Evolutionary conservation across 2,329 filamentous ascomycete genomes (phyloP).

Genomic region (Aspergillus quadrilineatus): DNA sequence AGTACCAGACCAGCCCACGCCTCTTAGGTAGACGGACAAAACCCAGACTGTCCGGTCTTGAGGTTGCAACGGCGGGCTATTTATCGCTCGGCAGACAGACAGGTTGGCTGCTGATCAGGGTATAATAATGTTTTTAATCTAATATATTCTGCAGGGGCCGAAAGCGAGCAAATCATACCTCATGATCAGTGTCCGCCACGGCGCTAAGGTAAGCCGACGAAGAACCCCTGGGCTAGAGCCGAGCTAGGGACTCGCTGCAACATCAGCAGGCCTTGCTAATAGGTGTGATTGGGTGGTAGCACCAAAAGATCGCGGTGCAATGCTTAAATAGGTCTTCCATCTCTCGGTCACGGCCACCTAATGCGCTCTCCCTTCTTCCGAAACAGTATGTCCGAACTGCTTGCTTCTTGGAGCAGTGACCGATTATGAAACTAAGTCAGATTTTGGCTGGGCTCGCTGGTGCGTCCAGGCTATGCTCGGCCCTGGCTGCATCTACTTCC

Average conservation of each 20-base stretch:
- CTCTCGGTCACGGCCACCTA: background rate
- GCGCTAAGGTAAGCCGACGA: background rate
- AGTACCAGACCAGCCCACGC: too few relatives aligned
- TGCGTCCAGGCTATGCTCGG: background rate
- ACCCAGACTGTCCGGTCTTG: background rate
- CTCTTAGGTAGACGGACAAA: background rate
- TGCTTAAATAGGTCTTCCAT: background rate
- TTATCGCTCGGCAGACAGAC: background rate
- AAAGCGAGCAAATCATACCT: background rate
- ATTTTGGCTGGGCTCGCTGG: background rate
- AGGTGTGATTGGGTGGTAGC: background rate
- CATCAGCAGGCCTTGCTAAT: background rate
- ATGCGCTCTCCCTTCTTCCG: background rate
- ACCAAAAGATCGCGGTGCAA: background rate
- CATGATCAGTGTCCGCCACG: background rate
- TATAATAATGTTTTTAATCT: background rate
- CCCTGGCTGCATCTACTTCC: background rate
- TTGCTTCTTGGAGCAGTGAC: background rate
- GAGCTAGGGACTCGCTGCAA: background rate
- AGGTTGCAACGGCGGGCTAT: background rate
- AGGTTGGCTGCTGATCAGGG: background rate
- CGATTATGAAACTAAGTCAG: background rate
- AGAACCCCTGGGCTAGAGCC: conserved; percentile 1
- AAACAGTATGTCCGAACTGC: background rate
- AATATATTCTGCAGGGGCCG: background rate